Percentiles rank a stretch among this genome's conserved stretches.
Evolutionary conservation across 768 basidiomycete genomes (phyloP).

Genomic region (Sistotremastrum niveocremeum): DNA sequence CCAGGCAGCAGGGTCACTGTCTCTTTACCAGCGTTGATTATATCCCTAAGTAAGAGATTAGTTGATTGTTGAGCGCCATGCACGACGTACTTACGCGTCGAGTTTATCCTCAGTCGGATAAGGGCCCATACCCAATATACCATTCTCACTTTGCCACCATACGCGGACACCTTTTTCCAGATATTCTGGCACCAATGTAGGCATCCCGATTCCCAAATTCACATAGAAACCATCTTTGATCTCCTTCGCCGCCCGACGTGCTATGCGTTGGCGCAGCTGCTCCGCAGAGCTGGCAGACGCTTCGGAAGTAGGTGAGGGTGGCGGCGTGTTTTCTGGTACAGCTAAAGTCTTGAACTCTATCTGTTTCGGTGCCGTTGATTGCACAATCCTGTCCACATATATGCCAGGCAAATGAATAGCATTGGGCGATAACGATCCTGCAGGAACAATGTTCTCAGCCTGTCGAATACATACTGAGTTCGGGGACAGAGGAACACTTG

Average conservation of each 20-base stretch:
- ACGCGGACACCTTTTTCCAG: conserved; percentile 60
- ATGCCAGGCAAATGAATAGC: conserved; percentile 73
- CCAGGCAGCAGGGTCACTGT: conserved; percentile 88
- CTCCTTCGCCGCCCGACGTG: conserved; percentile 78
- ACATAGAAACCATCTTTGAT: conserved; percentile 80
- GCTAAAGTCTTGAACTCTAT: conserved; percentile 69
- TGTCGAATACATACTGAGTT: conserved; percentile 16
- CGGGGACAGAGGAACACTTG: not conserved
- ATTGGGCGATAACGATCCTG: conserved; percentile 69
- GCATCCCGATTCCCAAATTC: conserved; percentile 86
- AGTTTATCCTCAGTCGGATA: conserved; percentile 71
- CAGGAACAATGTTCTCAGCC: conserved; percentile 84
- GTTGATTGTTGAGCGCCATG: not conserved
- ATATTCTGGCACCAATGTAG: conserved; percentile 75
- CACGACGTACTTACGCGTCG: conserved; percentile 47
- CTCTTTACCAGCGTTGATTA: conserved; percentile 93
- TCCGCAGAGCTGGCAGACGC: conserved; percentile 8
- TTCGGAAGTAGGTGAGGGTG: conserved; percentile 3
- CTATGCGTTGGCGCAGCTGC: conserved; percentile 46
- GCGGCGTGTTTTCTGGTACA: conserved; percentile 20
- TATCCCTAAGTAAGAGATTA: conserved; percentile 38
- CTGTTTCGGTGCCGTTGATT: conserved; percentile 58
- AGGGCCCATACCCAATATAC: conserved; percentile 82
- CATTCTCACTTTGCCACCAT: conserved; percentile 90
- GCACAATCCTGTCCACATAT: conserved; percentile 82